Percentiles rank a stretch among this genome's conserved stretches.
phyloP scores from a whole-genome alignment of 2,329 filamentous ascomycete species.

The Cladorrhinum sp. region DNA sequence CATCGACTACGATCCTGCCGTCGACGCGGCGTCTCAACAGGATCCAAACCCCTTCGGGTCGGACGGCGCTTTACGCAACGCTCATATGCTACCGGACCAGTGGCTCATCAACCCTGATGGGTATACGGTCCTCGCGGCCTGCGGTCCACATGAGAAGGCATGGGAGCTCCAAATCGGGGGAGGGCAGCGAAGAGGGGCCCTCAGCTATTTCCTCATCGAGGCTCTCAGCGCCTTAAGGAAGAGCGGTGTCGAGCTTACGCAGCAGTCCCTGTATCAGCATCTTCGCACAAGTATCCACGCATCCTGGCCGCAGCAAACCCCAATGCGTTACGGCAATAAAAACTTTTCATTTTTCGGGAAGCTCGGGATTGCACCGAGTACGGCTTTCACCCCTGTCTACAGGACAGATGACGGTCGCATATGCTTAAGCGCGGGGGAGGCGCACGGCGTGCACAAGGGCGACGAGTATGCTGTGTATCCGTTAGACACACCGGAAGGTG shows the following conservation, averaged over 20 bases:
- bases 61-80: neutral
- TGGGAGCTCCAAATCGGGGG: neutral
- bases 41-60: too few species aligned
- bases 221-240: neutral
- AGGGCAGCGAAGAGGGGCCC: constrained; percentile 3
- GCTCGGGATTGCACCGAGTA: neutral
- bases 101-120: constrained; percentile 2
- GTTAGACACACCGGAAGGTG: neutral
- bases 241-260: neutral
- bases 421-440: neutral
- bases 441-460: constrained; percentile 7
- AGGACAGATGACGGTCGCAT: neutral
- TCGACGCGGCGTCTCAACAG: too few species aligned
- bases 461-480: constrained; percentile 6
- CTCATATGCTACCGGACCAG: neutral
- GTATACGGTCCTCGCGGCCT: constrained; percentile 8
- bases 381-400: neutral
- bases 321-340: constrained; percentile 6
- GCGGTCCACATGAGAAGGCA: constrained; percentile 6
- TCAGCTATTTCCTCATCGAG: constrained; percentile 11
- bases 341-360: constrained; percentile 1
- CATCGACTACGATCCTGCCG: constrained; percentile 4
- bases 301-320: constrained; percentile 4
- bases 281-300: neutral
- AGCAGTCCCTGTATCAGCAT: constrained; percentile 1